Percentiles rank a stretch among this genome's conserved stretches.
These are phyloP conservation scores for Rehmannia glutinosa DNA, from an alignment of 257 asterid genomes.

Conservation along the genomic window DNA sequence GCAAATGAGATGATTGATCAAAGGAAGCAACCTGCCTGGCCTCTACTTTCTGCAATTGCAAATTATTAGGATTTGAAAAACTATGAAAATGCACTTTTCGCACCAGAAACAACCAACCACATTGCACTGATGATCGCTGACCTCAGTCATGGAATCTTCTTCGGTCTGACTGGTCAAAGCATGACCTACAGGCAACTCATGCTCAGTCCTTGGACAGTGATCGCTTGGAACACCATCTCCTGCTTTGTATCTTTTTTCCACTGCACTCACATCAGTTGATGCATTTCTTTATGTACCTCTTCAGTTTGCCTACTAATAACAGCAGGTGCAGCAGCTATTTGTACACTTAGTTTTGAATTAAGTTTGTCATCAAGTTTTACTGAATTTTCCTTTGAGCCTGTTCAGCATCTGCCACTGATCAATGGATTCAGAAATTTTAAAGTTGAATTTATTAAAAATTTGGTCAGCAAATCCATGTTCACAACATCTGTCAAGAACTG, in stretches of 20 bases:
- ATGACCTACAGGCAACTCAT: slow-evolving; percentile 12
- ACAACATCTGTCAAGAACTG: slow-evolving; percentile 14
- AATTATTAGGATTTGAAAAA: not conserved
- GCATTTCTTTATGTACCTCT: slow-evolving; percentile 3
- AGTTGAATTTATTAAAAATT: slow-evolving; percentile 9
- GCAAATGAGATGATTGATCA: slow-evolving; percentile 9
- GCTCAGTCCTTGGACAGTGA: slow-evolving; percentile 1
- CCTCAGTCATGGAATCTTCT: slow-evolving; percentile 7
- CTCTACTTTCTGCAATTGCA: slow-evolving; percentile 17
- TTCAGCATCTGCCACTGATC: slow-evolving; percentile 6
- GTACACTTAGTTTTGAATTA: slow-evolving; percentile 2
- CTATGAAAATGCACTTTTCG: not conserved
- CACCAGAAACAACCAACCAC: not conserved
- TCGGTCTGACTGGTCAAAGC: not conserved
- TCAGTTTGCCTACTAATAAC: slow-evolving; percentile 5
- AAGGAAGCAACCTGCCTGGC: slow-evolving; percentile 1
- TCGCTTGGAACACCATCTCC: slow-evolving; percentile 14
- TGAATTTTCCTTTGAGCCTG: slow-evolving; percentile 5
- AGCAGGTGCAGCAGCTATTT: slow-evolving; percentile 6
- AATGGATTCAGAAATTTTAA: not conserved
- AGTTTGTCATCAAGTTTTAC: not conserved
- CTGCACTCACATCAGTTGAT: not conserved
- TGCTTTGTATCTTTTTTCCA: slow-evolving; percentile 6
- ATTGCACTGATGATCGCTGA: slow-evolving; percentile 8
- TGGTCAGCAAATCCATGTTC: slow-evolving; percentile 7